phyloP scores from a whole-genome alignment of 257 asterid genomes.

The Ilex asprella region DNA sequence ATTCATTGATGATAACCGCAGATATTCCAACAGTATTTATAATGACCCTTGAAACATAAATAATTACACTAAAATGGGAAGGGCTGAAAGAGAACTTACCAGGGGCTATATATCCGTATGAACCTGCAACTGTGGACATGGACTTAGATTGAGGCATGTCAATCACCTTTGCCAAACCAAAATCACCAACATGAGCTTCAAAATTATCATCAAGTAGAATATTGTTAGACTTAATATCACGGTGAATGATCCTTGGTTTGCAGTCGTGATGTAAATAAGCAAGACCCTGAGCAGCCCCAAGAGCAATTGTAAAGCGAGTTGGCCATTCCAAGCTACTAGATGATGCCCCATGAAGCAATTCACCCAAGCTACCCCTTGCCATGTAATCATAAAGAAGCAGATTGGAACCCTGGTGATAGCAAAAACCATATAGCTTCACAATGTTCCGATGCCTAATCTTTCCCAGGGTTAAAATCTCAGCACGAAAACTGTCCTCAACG shows the following conservation, averaged over 20 bases:
- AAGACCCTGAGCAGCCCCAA: slow-evolving; percentile 90
- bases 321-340: slow-evolving; percentile 67
- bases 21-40: no score
- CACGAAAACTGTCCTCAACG: slow-evolving; percentile 63
- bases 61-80: neutral
- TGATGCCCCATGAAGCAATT: slow-evolving; percentile 54
- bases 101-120: slow-evolving; percentile 96
- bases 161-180: slow-evolving; percentile 89
- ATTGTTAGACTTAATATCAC: slow-evolving; percentile 85
- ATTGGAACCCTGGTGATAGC: slow-evolving; percentile 80
- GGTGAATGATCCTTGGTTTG: slow-evolving; percentile 80
- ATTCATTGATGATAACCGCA: no score
- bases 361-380: slow-evolving; percentile 91
- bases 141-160: slow-evolving; percentile 96
- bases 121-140: slow-evolving; percentile 95
- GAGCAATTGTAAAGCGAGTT: slow-evolving; percentile 63
- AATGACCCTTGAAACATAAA: neutral
- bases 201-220: slow-evolving; percentile 81
- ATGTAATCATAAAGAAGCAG: slow-evolving; percentile 86
- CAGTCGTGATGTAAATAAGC: slow-evolving; percentile 87
- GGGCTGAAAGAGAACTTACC: slow-evolving; percentile 37
- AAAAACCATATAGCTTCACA: slow-evolving; percentile 83
- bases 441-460: slow-evolving; percentile 93
- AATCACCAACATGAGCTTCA: slow-evolving; percentile 97
- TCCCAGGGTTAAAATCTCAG: slow-evolving; percentile 82